Percentiles rank a stretch among this genome's conserved stretches.
Evolutionary conservation across 345 rosid species (phyloP).

Genomic region (Lepidium aucheri): DNA sequence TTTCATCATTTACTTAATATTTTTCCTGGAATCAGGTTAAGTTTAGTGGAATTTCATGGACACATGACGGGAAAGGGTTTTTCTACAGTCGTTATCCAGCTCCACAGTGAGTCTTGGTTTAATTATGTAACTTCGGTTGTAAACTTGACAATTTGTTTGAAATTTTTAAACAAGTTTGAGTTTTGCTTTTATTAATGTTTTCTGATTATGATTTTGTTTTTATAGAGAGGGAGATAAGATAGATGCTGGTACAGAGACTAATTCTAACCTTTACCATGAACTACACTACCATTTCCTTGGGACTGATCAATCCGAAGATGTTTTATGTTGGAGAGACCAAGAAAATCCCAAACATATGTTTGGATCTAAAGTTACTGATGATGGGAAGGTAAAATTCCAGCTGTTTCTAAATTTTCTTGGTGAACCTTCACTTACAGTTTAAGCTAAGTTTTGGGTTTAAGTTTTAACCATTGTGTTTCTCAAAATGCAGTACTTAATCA

Average conservation of each 20-base stretch:
- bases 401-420: background rate
- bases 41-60: slow-evolving; percentile 76
- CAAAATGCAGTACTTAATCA: slow-evolving; percentile 59
- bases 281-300: slow-evolving; percentile 77
- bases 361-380: slow-evolving; percentile 60
- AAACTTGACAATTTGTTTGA: background rate
- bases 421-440: background rate
- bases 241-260: slow-evolving; percentile 96
- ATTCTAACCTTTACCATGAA: slow-evolving; percentile 72
- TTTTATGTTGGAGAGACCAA: slow-evolving; percentile 83
- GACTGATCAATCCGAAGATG: slow-evolving; percentile 70
- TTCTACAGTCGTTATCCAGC: slow-evolving; percentile 89
- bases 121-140: background rate
- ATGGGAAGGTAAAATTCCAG: slow-evolving; percentile 59
- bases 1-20: background rate
- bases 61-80: slow-evolving; percentile 80
- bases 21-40: slow-evolving; percentile 43
- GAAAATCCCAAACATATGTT: slow-evolving; percentile 63
- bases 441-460: background rate
- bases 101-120: slow-evolving; percentile 49
- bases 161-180: background rate
- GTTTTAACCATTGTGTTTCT: background rate
- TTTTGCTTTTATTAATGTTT: background rate
- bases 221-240: slow-evolving; percentile 67
- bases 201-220: background rate